phyloP scores from a whole-genome alignment of 75 land plant species.

The Selaginella tamariscina region DNA sequence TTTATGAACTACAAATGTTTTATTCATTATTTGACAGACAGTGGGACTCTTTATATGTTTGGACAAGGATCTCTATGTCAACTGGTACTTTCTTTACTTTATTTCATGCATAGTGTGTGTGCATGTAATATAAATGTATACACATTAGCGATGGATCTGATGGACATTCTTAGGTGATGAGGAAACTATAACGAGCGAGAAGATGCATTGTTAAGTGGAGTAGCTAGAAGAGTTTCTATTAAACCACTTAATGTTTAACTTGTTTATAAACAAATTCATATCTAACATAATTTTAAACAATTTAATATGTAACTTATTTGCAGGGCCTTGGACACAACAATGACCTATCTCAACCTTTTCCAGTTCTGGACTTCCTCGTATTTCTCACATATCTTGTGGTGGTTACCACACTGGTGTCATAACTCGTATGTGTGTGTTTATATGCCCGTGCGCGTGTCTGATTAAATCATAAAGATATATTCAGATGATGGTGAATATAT shows the following conservation, averaged over 20 bases:
- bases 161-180: too few relatives aligned
- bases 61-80: conserved; percentile 51
- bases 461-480: too few relatives aligned
- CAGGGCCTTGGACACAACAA: conserved; percentile 48
- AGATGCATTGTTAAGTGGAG: too few relatives aligned
- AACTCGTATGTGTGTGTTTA: conserved; percentile 40
- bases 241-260: too few relatives aligned
- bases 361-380: conserved; percentile 39
- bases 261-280: too few relatives aligned
- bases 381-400: conserved; percentile 65
- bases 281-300: too few relatives aligned
- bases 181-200: too few relatives aligned
- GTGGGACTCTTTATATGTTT: conserved; percentile 57
- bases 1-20: neutral
- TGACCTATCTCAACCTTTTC: conserved; percentile 32
- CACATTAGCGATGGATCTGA: too few relatives aligned
- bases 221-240: too few relatives aligned
- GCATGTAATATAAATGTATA: too few relatives aligned
- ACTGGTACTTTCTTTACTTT: conserved; percentile 30
- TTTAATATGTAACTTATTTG: neutral
- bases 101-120: neutral
- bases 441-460: too few relatives aligned
- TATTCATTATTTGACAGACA: conserved; percentile 28
- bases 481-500: conserved; percentile 67
- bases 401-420: conserved; percentile 87